Conservation (phyloP, 352 stramenopile species). For the Paralagenidium karlingii region DNA sequence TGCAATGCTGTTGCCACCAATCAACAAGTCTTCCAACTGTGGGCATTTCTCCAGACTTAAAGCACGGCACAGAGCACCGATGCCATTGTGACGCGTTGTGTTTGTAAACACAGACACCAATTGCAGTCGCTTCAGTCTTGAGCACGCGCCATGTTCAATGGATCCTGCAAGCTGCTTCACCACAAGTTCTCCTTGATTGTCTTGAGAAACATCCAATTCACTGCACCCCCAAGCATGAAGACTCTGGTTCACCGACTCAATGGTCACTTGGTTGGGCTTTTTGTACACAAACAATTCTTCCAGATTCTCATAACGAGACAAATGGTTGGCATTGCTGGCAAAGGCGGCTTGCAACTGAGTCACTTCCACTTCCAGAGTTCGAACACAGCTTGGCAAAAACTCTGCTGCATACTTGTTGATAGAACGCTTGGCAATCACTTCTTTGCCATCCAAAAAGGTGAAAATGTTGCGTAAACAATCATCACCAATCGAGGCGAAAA, state of each 20-base stretch:
- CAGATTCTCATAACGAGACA: too few relatives aligned
- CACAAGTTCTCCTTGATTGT: slow-evolving; percentile 37
- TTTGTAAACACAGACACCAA: slow-evolving; percentile 64
- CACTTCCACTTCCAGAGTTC: slow-evolving; percentile 35
- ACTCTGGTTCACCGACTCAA: slow-evolving; percentile 6
- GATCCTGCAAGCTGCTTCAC: slow-evolving; percentile 25
- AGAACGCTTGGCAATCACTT: slow-evolving; percentile 27
- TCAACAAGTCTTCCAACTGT: slow-evolving; percentile 31
- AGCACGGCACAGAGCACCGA: slow-evolving; percentile 22
- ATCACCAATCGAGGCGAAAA: slow-evolving; percentile 12
- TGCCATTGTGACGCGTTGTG: slow-evolving; percentile 34
- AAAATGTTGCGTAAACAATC: slow-evolving; percentile 42
- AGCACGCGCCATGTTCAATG: slow-evolving; percentile 19
- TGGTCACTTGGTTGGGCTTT: neutral
- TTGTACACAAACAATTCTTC: slow-evolving; percentile 47
- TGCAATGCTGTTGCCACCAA: slow-evolving; percentile 53
- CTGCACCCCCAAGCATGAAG: slow-evolving; percentile 51
- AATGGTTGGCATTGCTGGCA: neutral
- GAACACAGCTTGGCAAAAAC: slow-evolving; percentile 38
- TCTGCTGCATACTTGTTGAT: slow-evolving; percentile 34
- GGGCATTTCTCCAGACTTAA: slow-evolving; percentile 32
- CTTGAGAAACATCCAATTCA: slow-evolving; percentile 36
- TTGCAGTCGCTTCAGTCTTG: slow-evolving; percentile 33
- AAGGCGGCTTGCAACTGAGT: slow-evolving; percentile 19
- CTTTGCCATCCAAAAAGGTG: slow-evolving; percentile 42